Conservation (phyloP, 106 monocot genomes). For the Posidonia australis region DNA sequence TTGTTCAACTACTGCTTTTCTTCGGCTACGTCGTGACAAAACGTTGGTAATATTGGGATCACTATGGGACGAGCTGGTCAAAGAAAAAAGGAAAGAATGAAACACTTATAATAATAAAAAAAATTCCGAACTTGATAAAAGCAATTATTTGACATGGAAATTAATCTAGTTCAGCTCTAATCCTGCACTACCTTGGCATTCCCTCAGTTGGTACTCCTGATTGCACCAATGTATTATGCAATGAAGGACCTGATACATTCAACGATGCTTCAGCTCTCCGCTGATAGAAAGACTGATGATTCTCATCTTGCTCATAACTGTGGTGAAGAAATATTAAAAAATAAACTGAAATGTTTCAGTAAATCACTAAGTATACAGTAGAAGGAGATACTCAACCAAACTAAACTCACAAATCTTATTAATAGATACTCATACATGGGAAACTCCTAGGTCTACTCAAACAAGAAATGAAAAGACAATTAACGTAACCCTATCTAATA, state of each 20-base stretch:
- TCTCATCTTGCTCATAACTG: slow-evolving; percentile 71
- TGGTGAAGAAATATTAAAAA: background rate
- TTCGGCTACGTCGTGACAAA: slow-evolving; percentile 68
- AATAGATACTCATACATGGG: no score
- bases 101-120: background rate
- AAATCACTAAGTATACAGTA: background rate
- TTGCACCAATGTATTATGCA: slow-evolving; percentile 46
- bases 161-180: background rate
- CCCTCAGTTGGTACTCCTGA: slow-evolving; percentile 39
- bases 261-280: slow-evolving; percentile 45
- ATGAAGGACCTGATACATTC: slow-evolving; percentile 35
- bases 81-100: slow-evolving; percentile 9
- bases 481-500: no score
- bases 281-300: slow-evolving; percentile 35
- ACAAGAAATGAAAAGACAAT: no score
- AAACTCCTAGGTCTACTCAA: no score
- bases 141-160: background rate
- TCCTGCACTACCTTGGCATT: slow-evolving; percentile 42
- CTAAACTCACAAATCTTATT: background rate
- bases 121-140: background rate
- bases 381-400: background rate
- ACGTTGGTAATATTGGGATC: slow-evolving; percentile 81
- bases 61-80: slow-evolving; percentile 71
- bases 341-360: background rate
- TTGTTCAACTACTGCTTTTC: slow-evolving; percentile 71